Evolutionary conservation across 2,329 filamentous ascomycete genomes (phyloP).

Genomic region (Xylaria arbuscula): DNA sequence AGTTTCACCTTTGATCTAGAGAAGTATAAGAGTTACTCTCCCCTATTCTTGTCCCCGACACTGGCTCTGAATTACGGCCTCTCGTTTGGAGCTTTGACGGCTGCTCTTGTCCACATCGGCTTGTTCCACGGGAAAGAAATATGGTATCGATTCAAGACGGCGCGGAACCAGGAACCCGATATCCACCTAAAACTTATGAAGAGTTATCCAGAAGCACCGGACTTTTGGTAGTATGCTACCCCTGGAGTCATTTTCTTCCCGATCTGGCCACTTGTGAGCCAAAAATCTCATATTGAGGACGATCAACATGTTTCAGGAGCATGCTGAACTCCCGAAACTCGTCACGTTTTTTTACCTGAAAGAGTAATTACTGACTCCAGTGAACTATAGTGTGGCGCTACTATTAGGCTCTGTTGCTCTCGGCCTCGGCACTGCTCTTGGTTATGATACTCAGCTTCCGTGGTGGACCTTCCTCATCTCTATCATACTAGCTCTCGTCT

Average conservation of each 20-base stretch:
- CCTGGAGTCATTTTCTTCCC: too few relatives aligned
- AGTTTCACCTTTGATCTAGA: conserved; percentile 62
- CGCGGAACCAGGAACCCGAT: conserved; percentile 61
- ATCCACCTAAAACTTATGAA: conserved; percentile 64
- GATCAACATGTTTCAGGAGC: too few relatives aligned
- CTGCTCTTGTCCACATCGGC: conserved; percentile 54
- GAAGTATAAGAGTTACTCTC: conserved; percentile 66
- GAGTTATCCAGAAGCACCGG: conserved; percentile 63
- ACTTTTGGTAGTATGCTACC: conserved; percentile 74
- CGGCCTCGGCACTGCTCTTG: conserved; percentile 57
- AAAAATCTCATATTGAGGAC: too few relatives aligned
- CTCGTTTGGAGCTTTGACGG: conserved; percentile 64
- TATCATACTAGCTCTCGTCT: conserved; percentile 58
- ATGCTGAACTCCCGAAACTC: too few relatives aligned
- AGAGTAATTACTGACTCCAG: too few relatives aligned
- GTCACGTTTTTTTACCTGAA: too few relatives aligned
- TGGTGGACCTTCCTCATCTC: conserved; percentile 67
- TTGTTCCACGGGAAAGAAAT: conserved; percentile 58
- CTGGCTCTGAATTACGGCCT: conserved; percentile 61
- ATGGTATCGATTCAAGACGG: conserved; percentile 58
- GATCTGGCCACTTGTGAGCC: too few relatives aligned
- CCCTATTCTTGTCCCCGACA: conserved; percentile 62
- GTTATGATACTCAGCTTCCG: conserved; percentile 60
- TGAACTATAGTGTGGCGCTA: conserved; percentile 50
- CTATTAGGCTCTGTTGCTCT: conserved; percentile 60